Conservation (phyloP, 768 basidiomycete species). For the Suillus fuscotomentosus region DNA sequence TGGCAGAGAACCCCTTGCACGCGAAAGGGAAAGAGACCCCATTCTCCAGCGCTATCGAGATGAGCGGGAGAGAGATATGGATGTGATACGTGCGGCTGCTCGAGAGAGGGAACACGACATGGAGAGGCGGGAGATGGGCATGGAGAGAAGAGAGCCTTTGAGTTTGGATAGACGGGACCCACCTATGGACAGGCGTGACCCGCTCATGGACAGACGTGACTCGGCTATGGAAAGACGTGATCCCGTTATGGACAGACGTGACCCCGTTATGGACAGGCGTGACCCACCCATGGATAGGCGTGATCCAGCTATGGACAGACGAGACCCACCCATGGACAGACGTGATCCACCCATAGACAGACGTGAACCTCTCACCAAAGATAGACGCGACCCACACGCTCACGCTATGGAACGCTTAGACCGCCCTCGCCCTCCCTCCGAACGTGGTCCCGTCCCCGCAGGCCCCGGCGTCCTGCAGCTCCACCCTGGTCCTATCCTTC, state of each 20-base stretch:
- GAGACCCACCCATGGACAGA: not conserved
- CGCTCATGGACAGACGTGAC: not conserved
- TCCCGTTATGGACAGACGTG: not conserved
- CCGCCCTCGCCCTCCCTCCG: not conserved
- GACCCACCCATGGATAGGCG: not conserved
- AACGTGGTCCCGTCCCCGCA: slow-evolving; percentile 2
- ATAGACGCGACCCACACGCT: not conserved
- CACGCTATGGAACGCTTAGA: not conserved
- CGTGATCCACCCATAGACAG: not conserved
- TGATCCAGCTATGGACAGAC: not conserved
- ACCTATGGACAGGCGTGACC: not conserved
- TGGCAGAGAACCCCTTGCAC: not conserved
- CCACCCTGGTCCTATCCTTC: slow-evolving; percentile 16
- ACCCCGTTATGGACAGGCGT: not conserved
- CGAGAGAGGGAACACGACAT: not conserved
- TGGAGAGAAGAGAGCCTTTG: not conserved
- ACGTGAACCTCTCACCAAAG: not conserved
- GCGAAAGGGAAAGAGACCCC: slow-evolving; percentile 1
- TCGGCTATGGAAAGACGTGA: not conserved
- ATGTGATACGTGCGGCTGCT: not conserved
- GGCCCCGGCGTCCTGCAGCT: slow-evolving; percentile 14
- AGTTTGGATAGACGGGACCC: not conserved
- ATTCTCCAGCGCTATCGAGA: not conserved
- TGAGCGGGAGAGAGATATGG: slow-evolving; percentile 5
- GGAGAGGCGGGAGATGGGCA: not conserved